Base-by-base conservation (phyloP, 23 red algal genomes). In the Gracilaria caudata region DNA sequence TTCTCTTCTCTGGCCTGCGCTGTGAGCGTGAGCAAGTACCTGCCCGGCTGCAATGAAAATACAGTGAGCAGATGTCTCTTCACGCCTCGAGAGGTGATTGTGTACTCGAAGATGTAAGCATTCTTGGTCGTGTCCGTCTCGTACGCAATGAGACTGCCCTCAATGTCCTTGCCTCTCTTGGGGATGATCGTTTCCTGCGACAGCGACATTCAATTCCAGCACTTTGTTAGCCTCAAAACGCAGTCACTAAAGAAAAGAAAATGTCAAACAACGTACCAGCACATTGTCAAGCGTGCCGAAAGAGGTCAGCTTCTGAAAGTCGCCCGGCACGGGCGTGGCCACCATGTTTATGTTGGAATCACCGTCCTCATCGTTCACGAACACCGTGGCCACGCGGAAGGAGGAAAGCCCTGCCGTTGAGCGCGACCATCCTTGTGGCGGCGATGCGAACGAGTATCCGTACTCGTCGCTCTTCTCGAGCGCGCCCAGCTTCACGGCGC, bases 271-370 rank as follows among this genome's bases (percentile, higher is more conserved):
- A 51, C 80, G 8, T 70, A 84, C 85, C 44, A 78, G 20, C 3
- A 92, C 88, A 25, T 83, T 93, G 30, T 93, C 90, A n/a, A 86
- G 11, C 1, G 59, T 49, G 2, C 90, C 90, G 36, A 93, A 93
- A 0, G 79, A 84, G 0, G 90, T 80, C 26, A 93, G 80, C 59
- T 84, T 86, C 7, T 45, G 34, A 77, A 93, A 93, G 49, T 93
- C 90, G 4, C 71, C 55, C 41, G 78, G 45, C 16, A 93, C 80
- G 2, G 80, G 80, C 37, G 90, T 93, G 24, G 25, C 56, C 3
- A 93, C 90, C 44, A 93, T 78, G 47, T 68, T 85, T 4, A 93
- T 54, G 51, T 93, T 93, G n/a, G 79, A 79, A 60, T 93, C 90
- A 21, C 68, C 73, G 51, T 86, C 90, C n/a, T 47, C 75, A 0